Base-by-base conservation (phyloP, 2,329 filamentous ascomycete genomes). In the Phaeosphaeriaceae sp. region DNA sequence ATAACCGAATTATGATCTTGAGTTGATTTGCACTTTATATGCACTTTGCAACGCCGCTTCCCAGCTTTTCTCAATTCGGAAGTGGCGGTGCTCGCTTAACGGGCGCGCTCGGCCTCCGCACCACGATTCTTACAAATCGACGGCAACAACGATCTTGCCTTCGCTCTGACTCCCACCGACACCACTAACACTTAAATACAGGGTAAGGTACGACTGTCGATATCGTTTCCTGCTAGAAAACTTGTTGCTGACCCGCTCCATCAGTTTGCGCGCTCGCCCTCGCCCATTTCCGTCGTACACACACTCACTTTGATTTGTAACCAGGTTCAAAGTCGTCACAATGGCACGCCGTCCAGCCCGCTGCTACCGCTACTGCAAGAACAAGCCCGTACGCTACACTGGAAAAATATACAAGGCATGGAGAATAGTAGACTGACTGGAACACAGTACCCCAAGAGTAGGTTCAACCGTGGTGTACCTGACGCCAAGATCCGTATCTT, bases 301-400 rank as follows among this genome's bases (percentile, higher is more conserved):
- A 36, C 61, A 72, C 74, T 78, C 74, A 79, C 42, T 42, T 77
- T 77, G 78, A 76, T 77, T 76, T 70, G 72, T 74, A 74, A 76
- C 66, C 67, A 72, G 66, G 71, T 72, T 61, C 74, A 52, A 43
- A 67, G 48, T 83, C 81, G 85, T 87, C 88, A 92, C 88, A 85
- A 99, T 99, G 94, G 94, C 94, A 77, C 92, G 94, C 82, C 92
- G 94, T 89, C 94, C 94, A 77, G 94, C 94, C 77, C 90, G 94
- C 85, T 99, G 94, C 85, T 99, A 96, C 87, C 89, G 94, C 78
- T 99, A 99, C 90, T 99, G 94, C 92, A 99, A 99, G 91, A 99
- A 97, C 89, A 97, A 97, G 92, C 92, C 96, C 78, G 82, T 72
- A 72, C 54, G 68, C 69, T 46, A 42, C 34, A 53, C 33, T 34